Evolutionary conservation across 2,329 filamentous ascomycete genomes (phyloP), one percentile per base, ranked within the genome.

Genomic region (Ophiostoma angusticollis): DNA sequence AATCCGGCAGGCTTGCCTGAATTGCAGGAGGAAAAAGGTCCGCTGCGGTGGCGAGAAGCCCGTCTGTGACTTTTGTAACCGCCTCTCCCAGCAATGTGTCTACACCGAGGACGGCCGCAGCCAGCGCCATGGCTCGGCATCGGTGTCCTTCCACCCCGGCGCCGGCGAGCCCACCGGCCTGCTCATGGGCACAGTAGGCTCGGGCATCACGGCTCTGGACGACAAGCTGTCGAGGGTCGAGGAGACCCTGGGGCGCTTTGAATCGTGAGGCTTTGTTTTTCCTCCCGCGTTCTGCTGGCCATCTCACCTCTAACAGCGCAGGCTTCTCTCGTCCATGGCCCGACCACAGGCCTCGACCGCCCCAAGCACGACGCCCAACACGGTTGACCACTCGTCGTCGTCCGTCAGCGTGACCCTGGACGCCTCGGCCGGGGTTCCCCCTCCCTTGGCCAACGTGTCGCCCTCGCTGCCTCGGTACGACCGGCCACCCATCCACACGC

Each of bases 1-100:
- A 4, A 36, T 36, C n/a, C 34, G 34, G 4, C 34, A 28, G 7
- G 34, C 34, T 5, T 36, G 34, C 24, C 24, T 36, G 22, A 36
- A 36, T 17, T 36, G 34, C 34, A 27, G 34, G 21, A 5, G 34
- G 14, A 36, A 36, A 19, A 36, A 36, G 24, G 34, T 36, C 14
- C 34, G 34, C 22, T 36, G 34, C 16, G 34, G 34, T 14, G 34
- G 34, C 13, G 34, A 36, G 25, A 27, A 27, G 16, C 34, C 34
- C 11, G 16, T 21, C 9, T 36, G 34, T 18, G 12, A 27, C n/a
- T 36, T 36, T 19, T 36, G 34, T n/a, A 27, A 18, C 23, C 14
- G 27, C 5, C 23, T 36, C n/a, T 36, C 34, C 4, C 34, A 36
- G 34, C 9, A 16, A 9, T 36, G 34, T 13, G 24, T 36, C 34